Percentiles rank a stretch among this genome's conserved stretches.
Conservation (phyloP, 2,329 filamentous ascomycete genomes). For the Fusarium staphyleae region DNA sequence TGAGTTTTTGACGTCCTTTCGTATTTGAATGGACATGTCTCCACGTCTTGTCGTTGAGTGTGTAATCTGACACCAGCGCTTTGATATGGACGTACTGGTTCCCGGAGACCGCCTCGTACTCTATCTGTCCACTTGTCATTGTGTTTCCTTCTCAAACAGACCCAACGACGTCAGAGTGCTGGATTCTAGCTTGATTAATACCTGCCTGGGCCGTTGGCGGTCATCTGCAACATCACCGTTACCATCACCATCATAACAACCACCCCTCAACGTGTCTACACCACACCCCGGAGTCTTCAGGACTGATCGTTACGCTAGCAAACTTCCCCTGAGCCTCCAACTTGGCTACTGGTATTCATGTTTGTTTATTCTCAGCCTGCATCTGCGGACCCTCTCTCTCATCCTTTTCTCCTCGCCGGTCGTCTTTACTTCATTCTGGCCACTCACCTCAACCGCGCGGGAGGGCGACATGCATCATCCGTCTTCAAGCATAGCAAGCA, state of each 20-base stretch:
- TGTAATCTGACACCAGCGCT: background rate
- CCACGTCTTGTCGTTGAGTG: no score
- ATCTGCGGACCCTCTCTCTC: background rate
- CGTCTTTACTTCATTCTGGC: no score
- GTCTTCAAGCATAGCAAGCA: slow-evolving; percentile 7
- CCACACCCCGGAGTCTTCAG: slow-evolving; percentile 5
- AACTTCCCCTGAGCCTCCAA: background rate
- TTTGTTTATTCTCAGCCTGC: background rate
- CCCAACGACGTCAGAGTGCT: no score
- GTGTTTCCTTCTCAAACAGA: no score
- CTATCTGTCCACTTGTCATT: no score
- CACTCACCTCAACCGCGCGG: background rate
- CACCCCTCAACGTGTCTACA: no score
- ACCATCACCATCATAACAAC: no score
- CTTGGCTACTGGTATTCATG: background rate
- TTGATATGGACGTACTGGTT: no score
- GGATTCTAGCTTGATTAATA: no score
- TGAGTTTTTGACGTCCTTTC: background rate
- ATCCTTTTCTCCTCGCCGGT: background rate
- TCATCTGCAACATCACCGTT: background rate
- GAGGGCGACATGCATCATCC: background rate
- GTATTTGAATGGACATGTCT: no score
- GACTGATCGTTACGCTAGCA: background rate
- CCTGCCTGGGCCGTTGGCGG: background rate
- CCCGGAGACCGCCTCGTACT: no score